Base-by-base conservation (phyloP, 1,284 basidiomycete genomes). In the Malassezia sp. region DNA sequence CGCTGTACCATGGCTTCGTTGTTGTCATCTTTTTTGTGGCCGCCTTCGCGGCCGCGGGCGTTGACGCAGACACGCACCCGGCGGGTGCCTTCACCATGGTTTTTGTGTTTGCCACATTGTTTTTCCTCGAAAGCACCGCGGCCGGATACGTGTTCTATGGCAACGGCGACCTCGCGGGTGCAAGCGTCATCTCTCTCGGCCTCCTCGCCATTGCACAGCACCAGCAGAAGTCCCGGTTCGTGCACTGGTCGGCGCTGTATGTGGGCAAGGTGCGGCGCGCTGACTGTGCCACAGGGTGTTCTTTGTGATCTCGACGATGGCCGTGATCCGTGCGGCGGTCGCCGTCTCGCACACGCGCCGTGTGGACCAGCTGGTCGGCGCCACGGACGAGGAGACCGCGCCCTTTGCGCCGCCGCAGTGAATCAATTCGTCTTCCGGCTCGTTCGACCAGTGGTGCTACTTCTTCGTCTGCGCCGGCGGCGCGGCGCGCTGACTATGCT, bases 91-190 rank as follows among this genome's bases (percentile, higher is more conserved):
- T 85, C 80, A 91, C 87, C 68, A 89, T 91, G 70, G 79, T 87
- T 60, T 85, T 90, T 58, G 88, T 90, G 49, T 91, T 93, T 79
- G 79, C 93, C 35, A 84, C 79, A 54, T 73, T 85, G 78, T 80
- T 93, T 75, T 91, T 93, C 82, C 81, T 95, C 54, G 88, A 91
- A 72, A 83, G 80, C 17, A 93, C 89, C 10, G 83, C 85, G 0
- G 85, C 83, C 6, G 83, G 85, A 1, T 93, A 95, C 71, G 85
- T 61, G 2, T 84, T 84, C 35, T 81, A 82, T 12, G 75, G 79
- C 2, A 87, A 93, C 71, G 89, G 89, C 54, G 89, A 95, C 63
- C 78, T 93, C 33, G 85, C 86, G 7, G 87, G 84, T 2, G 82
- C 84, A 32, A 77, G 85, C 22, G 87, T 83, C 72, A 85, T 83